Conservation (phyloP, 2,329 filamentous ascomycete species). For the Sphaerulina vaccinii region DNA sequence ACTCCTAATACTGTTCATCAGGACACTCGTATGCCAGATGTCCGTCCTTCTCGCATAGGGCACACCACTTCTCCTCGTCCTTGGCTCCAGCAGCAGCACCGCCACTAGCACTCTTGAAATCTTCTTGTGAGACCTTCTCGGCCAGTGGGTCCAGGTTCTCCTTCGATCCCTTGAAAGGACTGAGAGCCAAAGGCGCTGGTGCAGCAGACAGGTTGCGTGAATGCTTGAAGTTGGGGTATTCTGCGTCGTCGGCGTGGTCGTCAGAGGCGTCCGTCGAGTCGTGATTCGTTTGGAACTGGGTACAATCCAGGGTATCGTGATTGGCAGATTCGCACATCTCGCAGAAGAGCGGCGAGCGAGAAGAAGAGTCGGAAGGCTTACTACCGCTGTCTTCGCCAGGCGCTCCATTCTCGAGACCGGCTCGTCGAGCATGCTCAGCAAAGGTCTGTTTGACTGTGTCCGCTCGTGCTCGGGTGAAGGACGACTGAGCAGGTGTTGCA, state of each 20-base stretch:
- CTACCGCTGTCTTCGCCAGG: conserved; percentile 7
- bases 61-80: conserved; percentile 88
- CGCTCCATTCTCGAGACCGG: neutral
- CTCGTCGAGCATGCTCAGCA: conserved; percentile 59
- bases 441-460: conserved; percentile 62
- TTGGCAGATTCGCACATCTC: conserved; percentile 92
- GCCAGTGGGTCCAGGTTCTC: conserved; percentile 22
- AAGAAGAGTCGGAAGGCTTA: conserved; percentile 6
- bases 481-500: conserved; percentile 24
- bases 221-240: conserved; percentile 9
- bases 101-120: conserved; percentile 15
- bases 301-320: conserved; percentile 92
- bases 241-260: conserved; percentile 11
- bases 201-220: conserved; percentile 12
- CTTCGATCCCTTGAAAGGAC: conserved; percentile 10
- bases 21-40: conserved; percentile 68
- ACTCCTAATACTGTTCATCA: conserved; percentile 40
- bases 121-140: conserved; percentile 25
- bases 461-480: conserved; percentile 41
- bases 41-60: conserved; percentile 90
- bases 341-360: conserved; percentile 64
- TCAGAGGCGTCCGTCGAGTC: conserved; percentile 22
- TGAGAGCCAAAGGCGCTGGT: conserved; percentile 19
- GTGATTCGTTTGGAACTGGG: conserved; percentile 38
- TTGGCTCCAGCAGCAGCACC: conserved; percentile 25